Evolutionary conservation across 768 basidiomycete species (phyloP).

Genomic region (Lactifluus subvellereus): DNA sequence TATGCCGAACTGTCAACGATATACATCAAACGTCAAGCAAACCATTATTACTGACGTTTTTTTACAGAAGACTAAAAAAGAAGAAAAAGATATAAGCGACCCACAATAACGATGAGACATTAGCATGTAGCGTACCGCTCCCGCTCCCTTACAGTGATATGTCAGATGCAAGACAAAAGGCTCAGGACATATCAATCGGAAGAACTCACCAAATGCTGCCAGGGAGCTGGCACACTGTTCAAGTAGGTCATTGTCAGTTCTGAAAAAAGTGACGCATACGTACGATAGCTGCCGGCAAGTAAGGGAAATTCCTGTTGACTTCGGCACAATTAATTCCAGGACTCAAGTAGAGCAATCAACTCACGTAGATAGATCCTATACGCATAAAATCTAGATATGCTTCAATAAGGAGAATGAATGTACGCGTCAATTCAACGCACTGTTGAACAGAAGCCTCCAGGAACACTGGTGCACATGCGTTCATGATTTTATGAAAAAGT

Average conservation of each 20-base stretch:
- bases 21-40: background rate
- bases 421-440: background rate
- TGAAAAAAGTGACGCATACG: background rate
- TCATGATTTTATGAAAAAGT: background rate
- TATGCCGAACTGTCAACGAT: background rate
- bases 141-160: background rate
- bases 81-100: background rate
- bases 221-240: background rate
- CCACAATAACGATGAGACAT: background rate
- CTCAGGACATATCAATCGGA: background rate
- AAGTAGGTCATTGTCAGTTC: background rate
- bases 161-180: background rate
- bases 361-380: background rate
- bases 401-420: background rate
- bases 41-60: background rate
- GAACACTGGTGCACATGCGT: background rate
- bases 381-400: background rate
- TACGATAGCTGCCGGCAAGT: background rate
- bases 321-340: background rate
- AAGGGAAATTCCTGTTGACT: background rate
- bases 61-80: background rate
- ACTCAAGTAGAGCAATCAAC: background rate
- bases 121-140: background rate
- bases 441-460: background rate
- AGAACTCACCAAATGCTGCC: background rate